Percentiles rank a stretch among this genome's conserved stretches.
These are phyloP conservation scores for Zygnema circumcarinatum DNA, from an alignment of 139 green algal species.

Conservation along the genomic window DNA sequence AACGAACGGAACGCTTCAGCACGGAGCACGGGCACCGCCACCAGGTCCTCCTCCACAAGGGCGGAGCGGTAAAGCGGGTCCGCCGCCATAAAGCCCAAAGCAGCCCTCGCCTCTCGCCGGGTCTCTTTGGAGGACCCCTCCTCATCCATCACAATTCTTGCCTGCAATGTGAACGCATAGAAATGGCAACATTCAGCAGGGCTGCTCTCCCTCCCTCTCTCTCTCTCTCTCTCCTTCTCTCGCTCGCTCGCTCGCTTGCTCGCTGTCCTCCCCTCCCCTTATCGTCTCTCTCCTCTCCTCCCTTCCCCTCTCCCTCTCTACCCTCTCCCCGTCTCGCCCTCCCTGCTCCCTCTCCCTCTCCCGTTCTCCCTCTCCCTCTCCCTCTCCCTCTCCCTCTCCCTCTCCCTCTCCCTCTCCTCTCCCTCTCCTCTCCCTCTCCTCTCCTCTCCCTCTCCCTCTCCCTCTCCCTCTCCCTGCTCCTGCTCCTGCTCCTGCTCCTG, in stretches of 20 bases:
- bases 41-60: constrained; percentile 7
- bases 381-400: neutral
- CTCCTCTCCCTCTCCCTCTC: neutral
- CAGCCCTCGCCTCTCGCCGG: neutral
- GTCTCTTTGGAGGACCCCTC: neutral
- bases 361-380: neutral
- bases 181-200: neutral
- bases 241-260: no score
- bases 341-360: neutral
- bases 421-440: neutral
- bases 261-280: no score
- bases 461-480: neutral
- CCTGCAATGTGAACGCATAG: neutral
- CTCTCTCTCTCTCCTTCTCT: no score
- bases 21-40: neutral
- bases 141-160: neutral
- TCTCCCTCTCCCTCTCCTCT: neutral
- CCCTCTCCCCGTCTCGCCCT: neutral
- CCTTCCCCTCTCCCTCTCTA: neutral
- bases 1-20: constrained; percentile 2
- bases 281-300: neutral
- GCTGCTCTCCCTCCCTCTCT: no score
- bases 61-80: neutral
- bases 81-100: neutral
- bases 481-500: neutral